Conservation (phyloP, 345 rosid genomes). For the Psidium friedrichsthalianum region DNA sequence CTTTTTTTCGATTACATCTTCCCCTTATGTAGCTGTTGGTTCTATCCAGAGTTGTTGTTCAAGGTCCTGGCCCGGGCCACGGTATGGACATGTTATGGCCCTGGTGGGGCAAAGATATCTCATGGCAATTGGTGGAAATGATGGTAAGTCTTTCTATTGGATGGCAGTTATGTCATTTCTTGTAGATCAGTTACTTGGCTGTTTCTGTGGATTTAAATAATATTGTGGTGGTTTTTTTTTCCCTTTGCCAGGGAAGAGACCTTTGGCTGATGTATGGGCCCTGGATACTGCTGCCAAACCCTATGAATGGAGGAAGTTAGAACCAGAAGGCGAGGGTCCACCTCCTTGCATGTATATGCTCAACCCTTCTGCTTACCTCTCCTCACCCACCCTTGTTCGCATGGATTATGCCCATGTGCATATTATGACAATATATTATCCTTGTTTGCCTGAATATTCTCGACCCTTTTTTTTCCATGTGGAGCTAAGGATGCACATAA, state of each 20-base stretch:
- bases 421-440: background rate
- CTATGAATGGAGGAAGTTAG: conserved; percentile 98
- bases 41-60: conserved; percentile 88
- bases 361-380: background rate
- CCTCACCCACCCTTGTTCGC: background rate
- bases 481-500: background rate
- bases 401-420: background rate
- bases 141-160: conserved; percentile 39
- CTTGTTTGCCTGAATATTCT: background rate
- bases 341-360: conserved; percentile 93
- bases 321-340: conserved; percentile 99
- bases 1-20: background rate
- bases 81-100: conserved; percentile 99
- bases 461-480: background rate
- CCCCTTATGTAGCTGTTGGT: background rate
- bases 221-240: background rate
- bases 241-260: conserved; percentile 64
- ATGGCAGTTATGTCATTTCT: background rate
- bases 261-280: conserved; percentile 99
- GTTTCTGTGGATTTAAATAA: background rate
- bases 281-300: conserved; percentile 99
- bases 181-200: background rate
- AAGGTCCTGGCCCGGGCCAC: conserved; percentile 99
- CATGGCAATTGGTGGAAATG: conserved; percentile 99
- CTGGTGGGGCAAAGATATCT: conserved; percentile 97